A percentile compares a stretch with the other conserved stretches of the same genome.
phyloP scores from a whole-genome alignment of 2,329 filamentous ascomycete species.

The Chalaropsis ovoidea region DNA sequence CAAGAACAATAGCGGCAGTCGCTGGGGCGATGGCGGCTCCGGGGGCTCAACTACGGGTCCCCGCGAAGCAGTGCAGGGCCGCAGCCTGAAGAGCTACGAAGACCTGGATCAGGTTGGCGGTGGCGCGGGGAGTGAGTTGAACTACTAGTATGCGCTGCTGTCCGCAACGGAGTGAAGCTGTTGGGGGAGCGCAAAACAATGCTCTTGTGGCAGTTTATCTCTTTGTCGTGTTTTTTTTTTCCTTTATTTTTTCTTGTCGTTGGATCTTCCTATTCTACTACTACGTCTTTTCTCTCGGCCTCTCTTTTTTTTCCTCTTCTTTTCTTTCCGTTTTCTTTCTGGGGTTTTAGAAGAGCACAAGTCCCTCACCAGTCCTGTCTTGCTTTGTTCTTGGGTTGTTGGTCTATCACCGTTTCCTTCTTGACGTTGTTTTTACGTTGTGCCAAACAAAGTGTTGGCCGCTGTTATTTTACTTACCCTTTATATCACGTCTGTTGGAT shows the following conservation, averaged over 20 bases:
- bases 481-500: background rate
- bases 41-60: conserved; percentile 71
- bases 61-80: conserved; percentile 80
- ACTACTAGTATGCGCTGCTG: conserved; percentile 55
- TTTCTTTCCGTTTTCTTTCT: background rate
- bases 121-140: conserved; percentile 66
- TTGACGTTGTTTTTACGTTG: background rate
- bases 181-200: background rate
- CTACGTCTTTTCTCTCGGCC: background rate
- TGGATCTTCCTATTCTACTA: too few relatives aligned
- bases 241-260: background rate
- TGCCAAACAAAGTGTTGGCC: background rate
- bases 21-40: conserved; percentile 63
- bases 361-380: background rate
- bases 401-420: background rate
- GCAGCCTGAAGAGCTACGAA: conserved; percentile 93
- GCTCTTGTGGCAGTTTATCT: background rate
- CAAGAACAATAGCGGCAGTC: conserved; percentile 41
- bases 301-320: background rate
- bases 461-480: background rate
- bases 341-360: background rate
- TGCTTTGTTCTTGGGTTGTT: background rate
- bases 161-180: background rate
- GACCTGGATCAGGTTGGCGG: conserved; percentile 80
- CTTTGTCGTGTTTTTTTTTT: background rate